Percentiles rank a stretch among this genome's conserved stretches.
Evolutionary conservation across 139 green algal species (phyloP).

Genomic region (Chlorella sp.): DNA sequence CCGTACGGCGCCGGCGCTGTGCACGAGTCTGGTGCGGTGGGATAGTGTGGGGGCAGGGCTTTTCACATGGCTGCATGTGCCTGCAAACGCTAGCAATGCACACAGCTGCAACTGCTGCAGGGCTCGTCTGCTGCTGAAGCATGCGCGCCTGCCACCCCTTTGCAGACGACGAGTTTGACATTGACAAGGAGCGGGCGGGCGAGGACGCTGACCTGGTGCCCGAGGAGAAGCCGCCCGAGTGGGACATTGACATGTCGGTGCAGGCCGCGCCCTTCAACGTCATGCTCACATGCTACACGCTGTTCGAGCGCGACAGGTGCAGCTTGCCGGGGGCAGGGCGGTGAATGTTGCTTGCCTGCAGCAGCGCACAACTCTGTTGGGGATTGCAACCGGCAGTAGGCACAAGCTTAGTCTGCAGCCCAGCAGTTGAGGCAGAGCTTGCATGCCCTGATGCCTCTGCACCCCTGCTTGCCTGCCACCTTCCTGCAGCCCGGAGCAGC

Average conservation of each 20-base stretch:
- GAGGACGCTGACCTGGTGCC: conserved; percentile 18
- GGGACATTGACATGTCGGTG: conserved; percentile 32
- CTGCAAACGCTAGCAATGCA: too few relatives aligned
- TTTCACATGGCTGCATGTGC: background rate
- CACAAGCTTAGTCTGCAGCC: too few relatives aligned
- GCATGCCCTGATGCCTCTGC: too few relatives aligned
- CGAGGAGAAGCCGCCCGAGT: conserved; percentile 33
- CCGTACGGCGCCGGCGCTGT: conserved; percentile 3
- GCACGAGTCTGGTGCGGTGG: conserved; percentile 20
- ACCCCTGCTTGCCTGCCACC: background rate
- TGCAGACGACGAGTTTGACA: conserved; percentile 35
- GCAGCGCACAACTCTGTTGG: too few relatives aligned
- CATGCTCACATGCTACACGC: conserved; percentile 90
- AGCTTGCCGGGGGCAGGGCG: background rate
- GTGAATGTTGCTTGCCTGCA: too few relatives aligned
- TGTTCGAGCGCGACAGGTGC: conserved; percentile 88
- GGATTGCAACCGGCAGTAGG: too few relatives aligned
- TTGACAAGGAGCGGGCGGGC: conserved; percentile 25
- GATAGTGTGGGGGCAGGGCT: background rate
- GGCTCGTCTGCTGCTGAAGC: background rate
- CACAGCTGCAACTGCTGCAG: background rate
- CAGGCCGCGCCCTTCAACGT: conserved; percentile 81
- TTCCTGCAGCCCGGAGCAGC: conserved; percentile 41
- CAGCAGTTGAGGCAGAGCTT: too few relatives aligned
- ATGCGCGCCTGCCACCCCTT: background rate